Base-by-base conservation (phyloP, 495 filamentous ascomycete genomes). In the Aspergillus asperescens region DNA sequence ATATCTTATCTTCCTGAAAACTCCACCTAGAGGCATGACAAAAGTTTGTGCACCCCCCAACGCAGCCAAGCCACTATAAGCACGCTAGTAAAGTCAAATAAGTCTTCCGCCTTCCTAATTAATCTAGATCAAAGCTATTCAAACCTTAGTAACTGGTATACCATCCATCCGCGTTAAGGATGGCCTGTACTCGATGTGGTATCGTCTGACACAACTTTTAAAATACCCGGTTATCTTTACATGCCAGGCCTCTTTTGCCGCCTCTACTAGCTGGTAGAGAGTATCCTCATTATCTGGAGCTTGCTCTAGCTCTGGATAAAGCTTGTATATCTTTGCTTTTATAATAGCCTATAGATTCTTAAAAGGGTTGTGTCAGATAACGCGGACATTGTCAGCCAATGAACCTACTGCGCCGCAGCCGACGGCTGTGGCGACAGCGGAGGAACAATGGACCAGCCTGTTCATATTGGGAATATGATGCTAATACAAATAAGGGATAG, bases 221-320 rank as follows among this genome's bases (percentile, higher is more conserved):
- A 8, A 47, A 16, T 1, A 47, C 18, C 12, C 19, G 1, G 1
- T 47, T 23, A 34, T 35, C 44, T 34, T 47, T 34, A 9, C 19
- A 13, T 47, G 44, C 44, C 44, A 47, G 4, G 44, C 44, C 29
- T 47, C 29, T 18, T 19, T 22, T 22, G 44, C 27, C 29, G 44
- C 29, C 29, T 47, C 7, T 22, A 35, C 35, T 34, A 47, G 29
- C 13, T 3, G 1, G 6, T 47, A 18, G 2, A 47, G 29, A 19
- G 29, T 35, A 20, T 32, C 29, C 3, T 47, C 13, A 22, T 12
- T 47, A 47, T 47, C 44, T 15, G 29, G 29, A 34, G 44, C 29
- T 9, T 18, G 20, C n/a, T 47, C 29, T 34, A 47, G 29, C 29
- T 47, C 20, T 10, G 44, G 44, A 23, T 32, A 13, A 22, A 47